These are phyloP conservation scores for Oryza australiensis DNA, from an alignment of 176 grass and related monocot species.

Conservation along the genomic window DNA sequence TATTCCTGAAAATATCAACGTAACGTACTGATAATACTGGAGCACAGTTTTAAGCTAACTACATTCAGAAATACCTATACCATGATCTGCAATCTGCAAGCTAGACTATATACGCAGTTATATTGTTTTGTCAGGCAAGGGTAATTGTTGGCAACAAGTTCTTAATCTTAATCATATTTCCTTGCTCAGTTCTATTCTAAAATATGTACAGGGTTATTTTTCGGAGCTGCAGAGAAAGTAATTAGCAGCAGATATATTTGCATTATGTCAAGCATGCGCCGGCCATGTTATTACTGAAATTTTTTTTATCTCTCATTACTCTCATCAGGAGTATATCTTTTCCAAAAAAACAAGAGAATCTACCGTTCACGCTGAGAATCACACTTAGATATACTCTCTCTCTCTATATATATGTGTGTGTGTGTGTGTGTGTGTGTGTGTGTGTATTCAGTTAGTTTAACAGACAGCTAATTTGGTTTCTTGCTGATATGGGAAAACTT, in stretches of 20 bases:
- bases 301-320: not conserved
- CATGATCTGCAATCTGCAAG: too few relatives aligned
- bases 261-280: not conserved
- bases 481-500: not conserved
- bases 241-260: not conserved
- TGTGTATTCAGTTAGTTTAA: constrained; percentile 3
- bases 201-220: not conserved
- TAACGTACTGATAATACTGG: not conserved
- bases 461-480: not conserved
- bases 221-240: not conserved
- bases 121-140: too few relatives aligned
- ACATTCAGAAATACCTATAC: too few relatives aligned
- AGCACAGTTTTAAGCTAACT: too few relatives aligned
- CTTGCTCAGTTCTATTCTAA: not conserved
- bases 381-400: not conserved
- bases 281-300: not conserved
- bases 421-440: too few relatives aligned
- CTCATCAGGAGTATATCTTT: too few relatives aligned
- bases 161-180: not conserved
- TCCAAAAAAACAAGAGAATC: not conserved
- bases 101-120: too few relatives aligned
- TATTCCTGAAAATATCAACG: not conserved
- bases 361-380: constrained; percentile 6
- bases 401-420: too few relatives aligned
- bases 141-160: too few relatives aligned